phyloP scores from a whole-genome alignment of 495 filamentous ascomycete species.

The Penicillium pulvis region DNA sequence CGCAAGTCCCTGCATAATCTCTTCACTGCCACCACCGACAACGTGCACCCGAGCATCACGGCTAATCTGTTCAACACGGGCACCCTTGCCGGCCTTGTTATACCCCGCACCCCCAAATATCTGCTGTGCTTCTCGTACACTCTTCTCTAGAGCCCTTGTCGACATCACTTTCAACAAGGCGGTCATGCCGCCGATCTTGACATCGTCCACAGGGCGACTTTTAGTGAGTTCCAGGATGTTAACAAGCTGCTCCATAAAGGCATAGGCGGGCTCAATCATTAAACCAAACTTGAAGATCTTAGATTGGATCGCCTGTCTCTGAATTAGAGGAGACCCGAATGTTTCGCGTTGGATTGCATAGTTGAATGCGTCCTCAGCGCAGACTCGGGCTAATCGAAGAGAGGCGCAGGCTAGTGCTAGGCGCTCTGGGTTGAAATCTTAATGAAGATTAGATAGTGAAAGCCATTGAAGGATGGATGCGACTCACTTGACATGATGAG shows the following conservation, averaged over 20 bases:
- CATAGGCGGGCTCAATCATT: constrained; percentile 51
- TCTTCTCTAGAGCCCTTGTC: constrained; percentile 56
- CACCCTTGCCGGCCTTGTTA: constrained; percentile 53
- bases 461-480: neutral
- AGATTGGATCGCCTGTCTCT: constrained; percentile 46
- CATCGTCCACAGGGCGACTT: constrained; percentile 33
- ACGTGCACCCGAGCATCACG: constrained; percentile 59
- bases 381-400: constrained; percentile 48
- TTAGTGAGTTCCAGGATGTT: constrained; percentile 47
- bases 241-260: constrained; percentile 51
- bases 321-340: constrained; percentile 50
- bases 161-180: constrained; percentile 56
- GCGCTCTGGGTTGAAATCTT: constrained; percentile 53
- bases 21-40: constrained; percentile 59
- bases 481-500: constrained; percentile 51
- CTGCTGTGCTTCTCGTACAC: constrained; percentile 62
- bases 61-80: constrained; percentile 57
- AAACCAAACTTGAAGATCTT: constrained; percentile 53
- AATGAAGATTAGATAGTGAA: neutral
- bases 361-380: constrained; percentile 50
- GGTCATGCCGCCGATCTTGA: constrained; percentile 52
- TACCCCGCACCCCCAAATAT: constrained; percentile 61
- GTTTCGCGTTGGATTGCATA: constrained; percentile 52
- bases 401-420: constrained; percentile 44
- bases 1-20: constrained; percentile 57